Base-by-base conservation (phyloP, 768 basidiomycete species). In the Boletus speciosus region DNA sequence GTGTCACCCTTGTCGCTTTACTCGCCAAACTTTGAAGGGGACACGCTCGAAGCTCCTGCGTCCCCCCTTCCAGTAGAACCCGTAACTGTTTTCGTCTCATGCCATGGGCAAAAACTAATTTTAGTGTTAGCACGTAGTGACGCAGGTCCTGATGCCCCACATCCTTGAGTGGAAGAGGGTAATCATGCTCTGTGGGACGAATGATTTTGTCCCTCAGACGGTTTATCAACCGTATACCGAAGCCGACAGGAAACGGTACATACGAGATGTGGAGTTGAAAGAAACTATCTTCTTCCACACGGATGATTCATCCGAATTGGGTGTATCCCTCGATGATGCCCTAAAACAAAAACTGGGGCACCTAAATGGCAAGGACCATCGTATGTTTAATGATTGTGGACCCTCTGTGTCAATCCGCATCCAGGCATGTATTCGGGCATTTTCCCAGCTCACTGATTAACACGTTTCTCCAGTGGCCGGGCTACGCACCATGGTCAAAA, bases 381-480 rank as follows among this genome's bases (percentile, higher is more conserved):
- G 74, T 5, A 86, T 91, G 65, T 90, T 90, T 58, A 74, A 80
- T 61, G 76, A 82, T 5, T 82, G 88, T 40, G 89, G 89, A 4
- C 88, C 88, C 8, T 89, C 87, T 39, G 85, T 91, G 35, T 90
- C 88, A 2, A 86, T 91, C 54, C 81, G 88, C 31, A 73, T 90
- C 25, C 86, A 88, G 77, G 88, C 84, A 60, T 61, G 79, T 58
- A 40, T 38, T 23, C 47, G 15, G 44, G 11, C 11, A 34, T 50
- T 35, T 29, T 45, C 25, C 50, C 43, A 43, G 15, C 14, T 40
- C 45, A 3, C 23, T 43, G 9, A 41, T 39, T 47, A 29, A 61
- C 42, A 35, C 25, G 2, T 40, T 52, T 54, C 21, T 55, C 16
- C 55, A 90, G 88, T 91, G 89, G 89, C 88, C 87, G 5, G 87